Evolutionary conservation across 2,329 filamentous ascomycete species (phyloP), one percentile per base, ranked within the genome.

Genomic region (Aspergillus hortae): DNA sequence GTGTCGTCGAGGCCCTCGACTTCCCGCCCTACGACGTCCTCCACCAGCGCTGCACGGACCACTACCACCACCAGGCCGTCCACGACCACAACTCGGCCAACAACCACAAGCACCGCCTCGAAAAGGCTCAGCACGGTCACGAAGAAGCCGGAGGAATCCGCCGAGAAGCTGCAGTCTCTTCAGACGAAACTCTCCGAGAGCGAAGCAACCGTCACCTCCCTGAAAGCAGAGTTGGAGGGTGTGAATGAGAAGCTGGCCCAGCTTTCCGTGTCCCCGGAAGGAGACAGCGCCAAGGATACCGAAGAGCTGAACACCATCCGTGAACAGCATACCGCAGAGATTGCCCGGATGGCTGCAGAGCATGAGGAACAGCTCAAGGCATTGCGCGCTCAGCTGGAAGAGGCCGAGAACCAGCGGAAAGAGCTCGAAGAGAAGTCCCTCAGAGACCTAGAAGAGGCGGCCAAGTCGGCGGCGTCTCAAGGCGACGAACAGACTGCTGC

Each of bases 391-490:
- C 67, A 69, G 32, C 56, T 74, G 11, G 62, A 67, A 15, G 71
- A 74, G 46, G 64, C 64, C 0, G 71, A 75, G 44, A 44, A 56
- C 6, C 66, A 68, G 49, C 65, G 64, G 15, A 68, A 71, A 47
- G 67, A 72, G 17, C 49, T 72, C 23, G 68, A 71, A 49, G 66
- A 69, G 33, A 68, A 65, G 47, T 69, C 68, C 6, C 49, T 65
- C 9, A 66, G 69, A 49, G 69, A 74, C 10, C 51, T 75, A 9
- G 72, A 74, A 38, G 67, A 69, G 38, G 71, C 69, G 19, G 68
- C 68, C 46, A 61, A 70, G 47, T 58, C 64, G 2, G 72, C 72
- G 2, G 54, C 62, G 4, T 64, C 67, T 17, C 59, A 71, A 32
- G 70, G 70, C 5, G 69, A 74, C 51, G 61, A 66, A 25, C 63